Conservation (phyloP, 2,329 filamentous ascomycete species). For the Pyrenophora tritici-repentis region DNA sequence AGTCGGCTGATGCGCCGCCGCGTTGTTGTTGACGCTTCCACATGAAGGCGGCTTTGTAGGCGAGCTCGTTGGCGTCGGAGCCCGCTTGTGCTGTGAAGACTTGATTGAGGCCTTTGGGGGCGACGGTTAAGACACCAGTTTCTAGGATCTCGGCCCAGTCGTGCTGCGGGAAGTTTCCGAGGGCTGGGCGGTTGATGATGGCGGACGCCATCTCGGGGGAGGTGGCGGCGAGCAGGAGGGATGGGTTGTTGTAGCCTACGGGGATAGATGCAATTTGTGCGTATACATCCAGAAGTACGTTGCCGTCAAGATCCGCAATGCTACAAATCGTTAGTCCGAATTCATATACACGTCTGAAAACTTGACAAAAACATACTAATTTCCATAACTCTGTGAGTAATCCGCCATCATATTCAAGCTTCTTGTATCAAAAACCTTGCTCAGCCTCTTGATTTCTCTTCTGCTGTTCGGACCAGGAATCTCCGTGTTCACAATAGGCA, state of each 20-base stretch:
- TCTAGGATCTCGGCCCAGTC: constrained; percentile 83
- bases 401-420: constrained; percentile 69
- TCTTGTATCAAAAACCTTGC: constrained; percentile 82
- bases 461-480: constrained; percentile 79
- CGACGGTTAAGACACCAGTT: constrained; percentile 78
- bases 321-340: constrained; percentile 22
- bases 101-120: constrained; percentile 81
- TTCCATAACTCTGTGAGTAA: constrained; percentile 60
- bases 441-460: constrained; percentile 70
- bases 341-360: neutral
- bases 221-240: constrained; percentile 70
- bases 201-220: constrained; percentile 79
- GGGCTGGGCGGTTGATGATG: constrained; percentile 84
- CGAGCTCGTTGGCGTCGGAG: constrained; percentile 91
- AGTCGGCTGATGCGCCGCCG: constrained; percentile 76
- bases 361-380: constrained; percentile 62
- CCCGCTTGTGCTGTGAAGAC: constrained; percentile 90
- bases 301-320: constrained; percentile 72
- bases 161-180: constrained; percentile 87
- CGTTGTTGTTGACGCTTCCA: constrained; percentile 82
- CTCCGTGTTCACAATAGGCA: constrained; percentile 59
- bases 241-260: constrained; percentile 88
- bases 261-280: constrained; percentile 93
- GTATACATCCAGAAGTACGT: constrained; percentile 75
- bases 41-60: constrained; percentile 96